A percentile compares a stretch with the other conserved stretches of the same genome.
These are phyloP conservation scores for Sporothrix globosa DNA, from an alignment of 2,329 filamentous ascomycete genomes.

Conservation along the genomic window DNA sequence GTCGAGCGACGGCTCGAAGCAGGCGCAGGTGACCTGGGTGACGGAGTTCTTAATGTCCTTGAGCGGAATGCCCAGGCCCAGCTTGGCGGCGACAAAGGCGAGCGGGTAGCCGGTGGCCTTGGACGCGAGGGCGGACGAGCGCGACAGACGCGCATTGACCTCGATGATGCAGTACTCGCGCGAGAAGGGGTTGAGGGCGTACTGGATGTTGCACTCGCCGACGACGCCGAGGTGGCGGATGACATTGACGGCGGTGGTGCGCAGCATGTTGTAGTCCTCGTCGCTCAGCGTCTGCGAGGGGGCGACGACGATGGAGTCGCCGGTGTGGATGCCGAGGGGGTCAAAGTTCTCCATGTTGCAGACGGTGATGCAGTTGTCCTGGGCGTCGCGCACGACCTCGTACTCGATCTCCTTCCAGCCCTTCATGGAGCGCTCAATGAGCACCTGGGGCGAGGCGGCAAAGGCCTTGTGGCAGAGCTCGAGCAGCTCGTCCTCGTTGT, in stretches of 20 bases:
- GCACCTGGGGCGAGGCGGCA: slow-evolving; percentile 89
- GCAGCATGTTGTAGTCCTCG: slow-evolving; percentile 98
- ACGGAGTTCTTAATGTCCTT: slow-evolving; percentile 97
- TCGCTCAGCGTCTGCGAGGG: slow-evolving; percentile 96
- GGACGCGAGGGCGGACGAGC: slow-evolving; percentile 92
- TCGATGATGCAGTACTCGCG: slow-evolving; percentile 99
- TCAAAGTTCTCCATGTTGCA: slow-evolving; percentile 99
- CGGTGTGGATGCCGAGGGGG: slow-evolving; percentile 94
- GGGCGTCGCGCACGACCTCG: slow-evolving; percentile 91
- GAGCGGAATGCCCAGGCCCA: slow-evolving; percentile 89
- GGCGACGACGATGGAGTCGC: slow-evolving; percentile 96
- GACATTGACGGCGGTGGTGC: slow-evolving; percentile 94
- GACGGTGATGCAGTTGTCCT: slow-evolving; percentile 98
- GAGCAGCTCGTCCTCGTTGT: slow-evolving; percentile 78
- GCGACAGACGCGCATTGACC: slow-evolving; percentile 93
- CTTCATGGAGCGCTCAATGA: slow-evolving; percentile 99
- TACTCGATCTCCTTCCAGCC: slow-evolving; percentile 99
- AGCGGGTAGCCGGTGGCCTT: slow-evolving; percentile 97
- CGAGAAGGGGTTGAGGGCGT: slow-evolving; percentile 92
- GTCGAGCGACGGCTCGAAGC: slow-evolving; percentile 97
- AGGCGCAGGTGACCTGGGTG: slow-evolving; percentile 92
- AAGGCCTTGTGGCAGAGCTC: slow-evolving; percentile 95
- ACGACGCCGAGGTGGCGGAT: slow-evolving; percentile 96
- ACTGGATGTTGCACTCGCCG: slow-evolving; percentile 99
- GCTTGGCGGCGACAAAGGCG: slow-evolving; percentile 94